Base-by-base conservation (phyloP, 768 basidiomycete genomes). In the Tricholoma sp. region DNA sequence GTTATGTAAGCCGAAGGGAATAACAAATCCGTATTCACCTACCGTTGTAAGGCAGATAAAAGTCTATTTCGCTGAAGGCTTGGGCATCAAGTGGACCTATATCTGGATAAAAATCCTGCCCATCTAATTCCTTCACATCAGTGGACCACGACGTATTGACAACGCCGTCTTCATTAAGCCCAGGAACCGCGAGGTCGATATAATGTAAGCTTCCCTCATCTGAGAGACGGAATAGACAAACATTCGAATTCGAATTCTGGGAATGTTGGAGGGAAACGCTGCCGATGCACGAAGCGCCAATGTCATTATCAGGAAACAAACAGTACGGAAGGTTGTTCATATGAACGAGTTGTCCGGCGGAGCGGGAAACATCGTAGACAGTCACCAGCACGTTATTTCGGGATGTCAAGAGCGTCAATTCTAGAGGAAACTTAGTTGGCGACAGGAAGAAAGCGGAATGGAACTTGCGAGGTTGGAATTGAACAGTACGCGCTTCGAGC, bases 21-120 rank as follows among this genome's bases (percentile, higher is more conserved):
- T 21, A 32, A 3, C 10, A 32, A 37, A 39, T 18, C 14, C 24
- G 24, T 21, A 3, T 47, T 21, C 50, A 67, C 77, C 63, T 66
- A 90, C 89, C 69, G 59, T 84, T 70, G 59, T 90, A 91, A 4
- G 74, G 75, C 5, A 68, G 63, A 19, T 70, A 72, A 32, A 91
- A 62, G 66, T 90, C 76, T 16, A 79, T 71, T 60, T 79, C 72
- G 8, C 59, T 74, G 41, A 69, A 75, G 31, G 79, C 75, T 59
- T 76, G 79, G 43, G 63, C 71, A 45, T 76, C 79, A 5, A 83
- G 71, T 12, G 74, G 74, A 12, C 81, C 81, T 32, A 73, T 58
- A 39, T 80, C 76, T 31, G 72, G 57, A 1, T 57, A 64, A 3
- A 75, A 56, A 11, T 64, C 62, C 16, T 67, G 64, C 12, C 57